A percentile compares a stretch with the other conserved stretches of the same genome.
Conservation (phyloP, 768 basidiomycete species). For the Termitomyces sp. region DNA sequence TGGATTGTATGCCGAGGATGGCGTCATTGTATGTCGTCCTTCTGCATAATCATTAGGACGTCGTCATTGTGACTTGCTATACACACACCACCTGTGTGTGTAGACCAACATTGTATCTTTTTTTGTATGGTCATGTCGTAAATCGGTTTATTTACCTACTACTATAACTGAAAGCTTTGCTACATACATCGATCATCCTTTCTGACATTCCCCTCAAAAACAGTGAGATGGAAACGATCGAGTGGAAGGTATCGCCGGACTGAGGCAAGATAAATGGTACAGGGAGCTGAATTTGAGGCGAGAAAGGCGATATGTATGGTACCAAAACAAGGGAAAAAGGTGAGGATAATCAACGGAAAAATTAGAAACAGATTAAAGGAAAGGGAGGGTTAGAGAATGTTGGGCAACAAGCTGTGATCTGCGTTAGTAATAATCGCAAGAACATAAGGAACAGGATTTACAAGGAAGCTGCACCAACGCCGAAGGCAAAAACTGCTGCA, state of each 20-base stretch:
- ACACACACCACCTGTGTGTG: background rate
- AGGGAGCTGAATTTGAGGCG: conserved; percentile 8
- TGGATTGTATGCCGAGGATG: conserved; percentile 53
- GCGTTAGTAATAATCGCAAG: conserved; percentile 2
- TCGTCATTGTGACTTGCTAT: background rate
- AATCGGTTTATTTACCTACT: conserved; percentile 9
- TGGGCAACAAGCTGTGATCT: conserved; percentile 40
- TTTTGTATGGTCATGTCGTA: conserved; percentile 3
- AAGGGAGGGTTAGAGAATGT: conserved; percentile 36
- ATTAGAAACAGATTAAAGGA: background rate
- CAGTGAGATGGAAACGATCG: background rate
- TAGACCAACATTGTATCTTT: background rate
- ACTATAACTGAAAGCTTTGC: conserved; percentile 8
- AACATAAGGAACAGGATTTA: conserved; percentile 32
- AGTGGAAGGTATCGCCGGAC: conserved; percentile 3
- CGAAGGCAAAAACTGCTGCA: conserved; percentile 75
- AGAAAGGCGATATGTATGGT: conserved; percentile 6
- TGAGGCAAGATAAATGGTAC: conserved; percentile 10
- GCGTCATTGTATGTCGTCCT: conserved; percentile 42
- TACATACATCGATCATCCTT: conserved; percentile 12
- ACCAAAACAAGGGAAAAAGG: background rate
- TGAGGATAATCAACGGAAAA: background rate
- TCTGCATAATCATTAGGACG: background rate
- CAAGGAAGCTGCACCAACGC: conserved; percentile 61
- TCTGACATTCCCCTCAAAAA: conserved; percentile 1